Percentiles rank a stretch among this genome's conserved stretches.
Evolutionary conservation across 768 basidiomycete species (phyloP).

Genomic region (Macrolepiota albuminosa): DNA sequence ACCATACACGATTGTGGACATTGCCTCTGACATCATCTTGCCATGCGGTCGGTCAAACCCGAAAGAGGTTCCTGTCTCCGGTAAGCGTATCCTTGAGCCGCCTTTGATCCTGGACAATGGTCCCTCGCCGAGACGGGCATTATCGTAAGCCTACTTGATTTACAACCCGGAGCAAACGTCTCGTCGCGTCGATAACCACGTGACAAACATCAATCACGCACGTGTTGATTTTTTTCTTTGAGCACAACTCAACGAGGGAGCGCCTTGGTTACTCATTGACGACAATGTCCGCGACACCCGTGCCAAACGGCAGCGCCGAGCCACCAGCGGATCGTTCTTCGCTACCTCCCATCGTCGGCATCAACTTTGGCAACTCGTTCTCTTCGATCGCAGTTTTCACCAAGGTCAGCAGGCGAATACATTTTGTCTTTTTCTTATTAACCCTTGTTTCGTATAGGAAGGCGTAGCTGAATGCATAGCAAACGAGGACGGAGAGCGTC

Average conservation of each 20-base stretch:
- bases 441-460: conserved; percentile 46
- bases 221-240: conserved; percentile 10
- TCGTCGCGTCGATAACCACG: not conserved
- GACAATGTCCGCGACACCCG: conserved; percentile 8
- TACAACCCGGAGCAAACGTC: too few species aligned
- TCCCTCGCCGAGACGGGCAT: too few species aligned
- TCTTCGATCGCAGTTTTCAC: conserved; percentile 94
- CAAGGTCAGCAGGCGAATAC: conserved; percentile 55
- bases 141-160: too few species aligned
- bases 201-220: not conserved
- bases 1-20: too few species aligned
- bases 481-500: conserved; percentile 97
- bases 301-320: conserved; percentile 51
- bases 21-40: too few species aligned
- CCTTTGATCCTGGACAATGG: too few species aligned
- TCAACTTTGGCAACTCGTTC: conserved; percentile 95
- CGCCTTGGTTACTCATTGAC: not conserved
- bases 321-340: conserved; percentile 29
- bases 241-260: too few species aligned
- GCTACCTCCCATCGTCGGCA: conserved; percentile 73
- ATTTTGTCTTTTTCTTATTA: not conserved
- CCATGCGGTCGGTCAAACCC: too few species aligned
- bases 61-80: too few species aligned
- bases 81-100: too few species aligned
- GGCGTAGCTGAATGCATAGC: conserved; percentile 93